These are phyloP conservation scores for Neurospora sp. DNA, from an alignment of 495 filamentous ascomycete genomes.

Conservation along the genomic window DNA sequence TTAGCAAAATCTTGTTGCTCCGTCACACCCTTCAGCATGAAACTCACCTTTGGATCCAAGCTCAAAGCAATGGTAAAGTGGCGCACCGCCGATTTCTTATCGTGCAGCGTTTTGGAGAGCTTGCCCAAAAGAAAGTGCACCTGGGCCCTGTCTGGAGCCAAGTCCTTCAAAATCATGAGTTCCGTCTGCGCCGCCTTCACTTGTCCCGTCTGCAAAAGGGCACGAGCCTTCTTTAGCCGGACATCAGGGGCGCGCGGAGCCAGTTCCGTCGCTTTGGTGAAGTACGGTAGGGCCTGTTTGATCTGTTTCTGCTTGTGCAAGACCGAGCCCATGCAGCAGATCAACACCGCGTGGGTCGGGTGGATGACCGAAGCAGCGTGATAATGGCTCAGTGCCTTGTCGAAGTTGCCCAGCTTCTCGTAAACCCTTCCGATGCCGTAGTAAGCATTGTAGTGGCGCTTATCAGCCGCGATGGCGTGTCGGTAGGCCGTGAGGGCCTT, in stretches of 20 bases:
- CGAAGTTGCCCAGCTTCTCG: slow-evolving; percentile 88
- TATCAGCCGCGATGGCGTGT: slow-evolving; percentile 70
- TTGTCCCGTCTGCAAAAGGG: slow-evolving; percentile 67
- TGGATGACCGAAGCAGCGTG: slow-evolving; percentile 77
- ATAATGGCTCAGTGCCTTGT: slow-evolving; percentile 85
- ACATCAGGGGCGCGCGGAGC: slow-evolving; percentile 73
- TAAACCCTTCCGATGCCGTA: slow-evolving; percentile 90
- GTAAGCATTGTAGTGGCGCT: slow-evolving; percentile 91
- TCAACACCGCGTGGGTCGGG: slow-evolving; percentile 78
- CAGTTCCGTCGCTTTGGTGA: slow-evolving; percentile 66
- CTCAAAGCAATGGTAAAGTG: slow-evolving; percentile 92
- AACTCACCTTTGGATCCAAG: slow-evolving; percentile 83
- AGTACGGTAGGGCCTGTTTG: slow-evolving; percentile 65
- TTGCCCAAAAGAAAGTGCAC: slow-evolving; percentile 89
- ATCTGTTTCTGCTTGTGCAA: slow-evolving; percentile 78
- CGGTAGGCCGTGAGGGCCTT: slow-evolving; percentile 82
- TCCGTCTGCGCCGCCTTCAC: slow-evolving; percentile 63
- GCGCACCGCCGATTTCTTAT: slow-evolving; percentile 73
- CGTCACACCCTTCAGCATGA: background rate
- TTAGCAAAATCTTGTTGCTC: slow-evolving; percentile 8
- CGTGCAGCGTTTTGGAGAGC: slow-evolving; percentile 68
- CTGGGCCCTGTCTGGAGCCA: slow-evolving; percentile 89
- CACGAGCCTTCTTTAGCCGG: slow-evolving; percentile 85
- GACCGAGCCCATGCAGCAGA: slow-evolving; percentile 83
- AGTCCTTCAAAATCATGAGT: slow-evolving; percentile 71